Evolutionary conservation across 1,284 basidiomycete species (phyloP).

Genomic region (Cryptococcus hybrid): DNA sequence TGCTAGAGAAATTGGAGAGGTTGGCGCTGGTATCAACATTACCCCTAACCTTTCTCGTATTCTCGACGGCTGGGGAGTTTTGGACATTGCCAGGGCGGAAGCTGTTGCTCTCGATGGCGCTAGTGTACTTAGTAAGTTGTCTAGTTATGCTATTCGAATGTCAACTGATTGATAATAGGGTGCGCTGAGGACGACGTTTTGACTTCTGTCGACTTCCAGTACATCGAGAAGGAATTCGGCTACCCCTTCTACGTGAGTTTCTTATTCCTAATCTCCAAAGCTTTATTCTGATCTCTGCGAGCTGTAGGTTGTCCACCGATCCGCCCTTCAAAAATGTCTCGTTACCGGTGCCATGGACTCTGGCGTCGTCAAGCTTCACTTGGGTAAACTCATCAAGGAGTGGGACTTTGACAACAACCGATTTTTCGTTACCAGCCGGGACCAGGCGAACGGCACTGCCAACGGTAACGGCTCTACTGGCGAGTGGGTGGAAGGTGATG

Average conservation of each 20-base stretch:
- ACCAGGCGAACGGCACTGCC: not conserved
- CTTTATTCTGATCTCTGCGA: constrained; percentile 15
- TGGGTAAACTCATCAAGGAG: constrained; percentile 33
- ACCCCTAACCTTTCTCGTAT: constrained; percentile 38
- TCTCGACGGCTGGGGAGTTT: constrained; percentile 30
- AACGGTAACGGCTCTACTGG: constrained; percentile 3
- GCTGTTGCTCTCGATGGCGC: constrained; percentile 27
- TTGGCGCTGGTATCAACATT: constrained; percentile 44
- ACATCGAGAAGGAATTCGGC: too few relatives aligned
- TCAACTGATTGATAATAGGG: too few relatives aligned
- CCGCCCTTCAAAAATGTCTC: constrained; percentile 41
- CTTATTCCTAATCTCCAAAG: too few relatives aligned
- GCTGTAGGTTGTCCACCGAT: constrained; percentile 39
- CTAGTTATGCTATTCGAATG: too few relatives aligned
- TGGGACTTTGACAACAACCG: constrained; percentile 39
- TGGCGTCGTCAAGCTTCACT: constrained; percentile 34
- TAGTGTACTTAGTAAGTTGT: too few relatives aligned
- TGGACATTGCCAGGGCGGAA: constrained; percentile 30
- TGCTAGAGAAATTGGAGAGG: constrained; percentile 34
- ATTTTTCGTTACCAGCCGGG: constrained; percentile 23
- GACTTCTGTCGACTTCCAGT: too few relatives aligned
- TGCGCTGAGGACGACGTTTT: too few relatives aligned
- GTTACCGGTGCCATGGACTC: constrained; percentile 25
- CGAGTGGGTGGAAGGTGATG: constrained; percentile 43
- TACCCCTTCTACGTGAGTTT: constrained; percentile 31